Conservation (phyloP, 108 stramenopile species). For the Cyclostephanos invisitatus region DNA sequence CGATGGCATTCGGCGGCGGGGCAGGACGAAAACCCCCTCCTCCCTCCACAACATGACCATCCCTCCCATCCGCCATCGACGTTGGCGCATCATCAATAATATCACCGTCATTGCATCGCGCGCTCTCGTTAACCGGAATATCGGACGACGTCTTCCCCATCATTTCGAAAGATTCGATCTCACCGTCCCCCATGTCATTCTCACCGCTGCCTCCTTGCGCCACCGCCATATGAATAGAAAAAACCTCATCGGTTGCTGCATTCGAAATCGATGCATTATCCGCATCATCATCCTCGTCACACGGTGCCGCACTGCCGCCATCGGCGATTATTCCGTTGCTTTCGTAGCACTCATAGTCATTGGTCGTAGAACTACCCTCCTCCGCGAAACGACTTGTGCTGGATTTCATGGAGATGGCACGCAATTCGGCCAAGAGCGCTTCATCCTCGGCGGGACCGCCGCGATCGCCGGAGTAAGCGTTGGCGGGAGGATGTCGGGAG, state of each 20-base stretch:
- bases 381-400: constrained; percentile 37
- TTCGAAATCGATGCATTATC: neutral
- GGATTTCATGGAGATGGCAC: constrained; percentile 55
- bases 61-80: neutral
- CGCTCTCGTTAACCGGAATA: neutral
- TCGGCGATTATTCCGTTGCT: constrained; percentile 8
- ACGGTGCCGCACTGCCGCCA: constrained; percentile 1
- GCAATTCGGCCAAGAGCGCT: constrained; percentile 53
- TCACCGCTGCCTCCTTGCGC: neutral
- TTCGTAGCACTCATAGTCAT: constrained; percentile 7
- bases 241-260: neutral
- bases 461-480: constrained; percentile 68
- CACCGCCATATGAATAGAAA: neutral
- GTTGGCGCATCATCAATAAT: constrained; percentile 1
- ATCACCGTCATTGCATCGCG: neutral
- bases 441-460: constrained; percentile 76
- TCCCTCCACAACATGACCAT: constrained; percentile 1
- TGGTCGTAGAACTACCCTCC: constrained; percentile 11
- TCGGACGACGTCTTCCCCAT: neutral
- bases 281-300: neutral
- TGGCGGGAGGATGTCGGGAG: constrained; percentile 9
- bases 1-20: constrained; percentile 59
- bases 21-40: constrained; percentile 41
- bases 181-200: constrained; percentile 7
- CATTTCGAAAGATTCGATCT: neutral